Base-by-base conservation (phyloP, 2,329 filamentous ascomycete species). In the Raffaelea albimanens region DNA sequence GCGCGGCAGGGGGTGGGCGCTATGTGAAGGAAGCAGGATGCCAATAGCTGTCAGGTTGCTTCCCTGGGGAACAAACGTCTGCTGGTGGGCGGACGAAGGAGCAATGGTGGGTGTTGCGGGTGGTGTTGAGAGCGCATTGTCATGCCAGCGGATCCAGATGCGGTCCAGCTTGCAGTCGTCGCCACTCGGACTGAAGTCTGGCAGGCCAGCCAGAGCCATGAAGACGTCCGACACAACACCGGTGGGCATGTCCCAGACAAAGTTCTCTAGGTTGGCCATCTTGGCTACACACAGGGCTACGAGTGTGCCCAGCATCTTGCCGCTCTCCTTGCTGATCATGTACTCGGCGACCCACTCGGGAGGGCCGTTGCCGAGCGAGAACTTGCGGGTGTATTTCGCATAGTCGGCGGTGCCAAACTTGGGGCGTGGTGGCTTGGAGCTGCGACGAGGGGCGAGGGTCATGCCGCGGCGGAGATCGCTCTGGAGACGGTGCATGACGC, bases 211-310 rank as follows among this genome's bases (percentile, higher is more conserved):
- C 42, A 94, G 71, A 20, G 86, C 82, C 59, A 88, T 77, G 76
- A 88, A 93, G 23, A 91, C 83, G 60, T 91, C 85, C 46, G 86
- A 76, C 46, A 89, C 67, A 18, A 93, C 83, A 1, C 87, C 87
- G 0, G 87, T 93, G 1, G 87, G 87, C 87, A 93, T 91, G 58
- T 94, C 87, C 87, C 87, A 93, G 3, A 87, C 73, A 58, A 93
- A 93, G 0, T 80, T 82, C 63, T 93, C 87, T 36, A 94, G 71
- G 57, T 87, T 87, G 45, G 80, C 70, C 87, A 93, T 93, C 52
- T 85, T 82, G 40, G 82, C 80, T n/a, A 93, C 73, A 13, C 86
- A 85, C 53, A 90, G 67, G 10, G 86, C 85, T 13, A 89, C 86
- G 44, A 93, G 67, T 1, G 85, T 91, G 5, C 86, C 85, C n/a